Percentiles rank a stretch among this genome's conserved stretches.
Evolutionary conservation across 495 filamentous ascomycete species (phyloP).

Genomic region (Lichenothelia convexa): DNA sequence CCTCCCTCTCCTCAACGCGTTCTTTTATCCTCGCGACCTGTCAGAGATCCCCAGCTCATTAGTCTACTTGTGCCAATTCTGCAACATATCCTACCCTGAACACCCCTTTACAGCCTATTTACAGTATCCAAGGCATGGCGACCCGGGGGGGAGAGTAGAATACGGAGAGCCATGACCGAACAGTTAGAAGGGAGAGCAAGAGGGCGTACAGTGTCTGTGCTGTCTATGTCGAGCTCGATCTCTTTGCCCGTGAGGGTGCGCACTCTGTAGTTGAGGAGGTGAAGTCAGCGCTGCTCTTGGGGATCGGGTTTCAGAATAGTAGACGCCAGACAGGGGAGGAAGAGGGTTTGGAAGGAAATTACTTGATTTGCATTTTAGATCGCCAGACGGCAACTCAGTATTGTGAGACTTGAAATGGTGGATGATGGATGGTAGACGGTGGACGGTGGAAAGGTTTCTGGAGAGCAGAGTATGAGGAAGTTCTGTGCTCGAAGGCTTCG

Average conservation of each 20-base stretch:
- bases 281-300: background rate
- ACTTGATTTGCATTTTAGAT: slow-evolving; percentile 6
- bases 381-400: background rate
- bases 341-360: too few relatives aligned
- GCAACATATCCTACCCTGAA: too few relatives aligned
- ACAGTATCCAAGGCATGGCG: too few relatives aligned
- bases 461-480: too few relatives aligned
- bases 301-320: background rate
- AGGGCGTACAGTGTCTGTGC: slow-evolving; percentile 60
- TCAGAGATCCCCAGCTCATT: background rate
- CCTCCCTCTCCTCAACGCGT: slow-evolving; percentile 95
- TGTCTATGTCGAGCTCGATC: slow-evolving; percentile 94
- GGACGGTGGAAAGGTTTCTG: too few relatives aligned
- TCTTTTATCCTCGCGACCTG: slow-evolving; percentile 93
- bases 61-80: background rate
- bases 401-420: too few relatives aligned
- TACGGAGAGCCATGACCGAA: slow-evolving; percentile 1
- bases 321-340: background rate
- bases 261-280: slow-evolving; percentile 47
- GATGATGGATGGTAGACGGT: too few relatives aligned
- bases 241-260: slow-evolving; percentile 96
- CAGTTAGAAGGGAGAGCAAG: background rate
- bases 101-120: too few relatives aligned
- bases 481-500: too few relatives aligned
- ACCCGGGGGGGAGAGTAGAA: slow-evolving; percentile 1